phyloP scores from a whole-genome alignment of 2,329 filamentous ascomycete genomes.

The Exophiala sideris region DNA sequence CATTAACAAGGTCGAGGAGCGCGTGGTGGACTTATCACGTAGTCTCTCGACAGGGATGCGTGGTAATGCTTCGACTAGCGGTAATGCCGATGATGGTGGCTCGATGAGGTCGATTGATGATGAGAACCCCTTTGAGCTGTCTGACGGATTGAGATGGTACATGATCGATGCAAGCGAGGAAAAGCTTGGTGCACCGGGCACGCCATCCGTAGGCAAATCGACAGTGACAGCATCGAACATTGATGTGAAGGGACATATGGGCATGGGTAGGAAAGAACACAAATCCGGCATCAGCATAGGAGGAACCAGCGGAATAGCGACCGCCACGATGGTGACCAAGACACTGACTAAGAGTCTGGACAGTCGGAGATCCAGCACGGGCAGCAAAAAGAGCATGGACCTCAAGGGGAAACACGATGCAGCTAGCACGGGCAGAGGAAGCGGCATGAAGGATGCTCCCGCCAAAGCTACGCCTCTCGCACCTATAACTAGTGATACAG shows the following conservation, averaged over 20 bases:
- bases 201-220: constrained; percentile 84
- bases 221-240: constrained; percentile 86
- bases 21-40: constrained; percentile 86
- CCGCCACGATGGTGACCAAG: constrained; percentile 62
- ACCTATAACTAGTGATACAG: constrained; percentile 31
- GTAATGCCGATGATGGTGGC: constrained; percentile 49
- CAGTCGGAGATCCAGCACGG: constrained; percentile 82
- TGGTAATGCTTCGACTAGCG: constrained; percentile 50
- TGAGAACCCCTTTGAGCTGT: constrained; percentile 95
- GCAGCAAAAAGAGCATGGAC: constrained; percentile 67
- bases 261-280: constrained; percentile 23
- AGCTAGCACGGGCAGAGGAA: constrained; percentile 2
- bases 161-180: constrained; percentile 91
- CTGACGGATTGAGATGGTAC: constrained; percentile 93
- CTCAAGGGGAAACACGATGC: constrained; percentile 16
- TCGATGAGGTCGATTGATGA: constrained; percentile 63
- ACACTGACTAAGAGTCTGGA: constrained; percentile 84
- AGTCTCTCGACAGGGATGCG: constrained; percentile 53
- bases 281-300: constrained; percentile 18
- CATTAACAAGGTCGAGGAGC: constrained; percentile 86
- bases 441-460: constrained; percentile 13
- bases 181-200: constrained; percentile 86
- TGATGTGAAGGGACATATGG: constrained; percentile 70
- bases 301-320: constrained; percentile 28
- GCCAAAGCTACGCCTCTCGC: constrained; percentile 18